Percentiles rank a stretch among this genome's conserved stretches.
phyloP scores from a whole-genome alignment of 352 stramenopile genomes.

The Chrysophaeum taylorii region DNA sequence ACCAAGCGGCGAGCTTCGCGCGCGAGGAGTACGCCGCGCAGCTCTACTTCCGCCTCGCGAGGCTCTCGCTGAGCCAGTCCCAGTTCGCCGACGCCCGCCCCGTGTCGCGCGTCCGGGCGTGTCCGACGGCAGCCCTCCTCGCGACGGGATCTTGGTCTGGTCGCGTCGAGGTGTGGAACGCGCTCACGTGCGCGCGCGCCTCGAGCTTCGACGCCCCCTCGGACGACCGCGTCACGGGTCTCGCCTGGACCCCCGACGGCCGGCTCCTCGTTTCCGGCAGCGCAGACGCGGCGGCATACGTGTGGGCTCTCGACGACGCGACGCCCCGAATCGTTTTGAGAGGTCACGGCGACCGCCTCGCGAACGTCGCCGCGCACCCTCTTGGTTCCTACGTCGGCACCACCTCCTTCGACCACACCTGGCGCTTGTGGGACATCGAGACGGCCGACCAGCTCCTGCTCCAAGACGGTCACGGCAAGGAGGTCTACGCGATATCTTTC shows the following conservation, averaged over 20 bases:
- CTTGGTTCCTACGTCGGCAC: conserved; percentile 77
- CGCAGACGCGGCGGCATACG: conserved; percentile 19
- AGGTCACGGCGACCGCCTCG: conserved; percentile 51
- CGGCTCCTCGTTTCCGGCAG: conserved; percentile 5
- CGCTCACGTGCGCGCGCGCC: neutral
- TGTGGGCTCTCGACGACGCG: conserved; percentile 16
- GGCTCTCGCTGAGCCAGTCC: conserved; percentile 72
- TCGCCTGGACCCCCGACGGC: conserved; percentile 29
- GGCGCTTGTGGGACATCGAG: conserved; percentile 92
- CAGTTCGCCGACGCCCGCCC: conserved; percentile 84
- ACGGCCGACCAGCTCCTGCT: conserved; percentile 78
- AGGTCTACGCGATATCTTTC: conserved; percentile 87
- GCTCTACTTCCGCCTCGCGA: conserved; percentile 54
- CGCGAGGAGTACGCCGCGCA: conserved; percentile 50
- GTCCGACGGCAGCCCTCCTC: conserved; percentile 36
- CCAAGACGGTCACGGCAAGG: conserved; percentile 88
- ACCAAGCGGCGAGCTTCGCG: conserved; percentile 35
- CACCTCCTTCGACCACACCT: conserved; percentile 91
- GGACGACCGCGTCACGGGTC: conserved; percentile 45
- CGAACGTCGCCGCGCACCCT: conserved; percentile 80
- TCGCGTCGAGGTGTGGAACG: conserved; percentile 84
- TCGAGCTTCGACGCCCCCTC: conserved; percentile 34
- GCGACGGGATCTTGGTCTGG: conserved; percentile 82
- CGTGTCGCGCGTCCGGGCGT: conserved; percentile 54
- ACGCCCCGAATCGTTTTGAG: conserved; percentile 30